Evolutionary conservation across 164 flowering plant genomes (phyloP).

Genomic region (Umbellularia californica): DNA sequence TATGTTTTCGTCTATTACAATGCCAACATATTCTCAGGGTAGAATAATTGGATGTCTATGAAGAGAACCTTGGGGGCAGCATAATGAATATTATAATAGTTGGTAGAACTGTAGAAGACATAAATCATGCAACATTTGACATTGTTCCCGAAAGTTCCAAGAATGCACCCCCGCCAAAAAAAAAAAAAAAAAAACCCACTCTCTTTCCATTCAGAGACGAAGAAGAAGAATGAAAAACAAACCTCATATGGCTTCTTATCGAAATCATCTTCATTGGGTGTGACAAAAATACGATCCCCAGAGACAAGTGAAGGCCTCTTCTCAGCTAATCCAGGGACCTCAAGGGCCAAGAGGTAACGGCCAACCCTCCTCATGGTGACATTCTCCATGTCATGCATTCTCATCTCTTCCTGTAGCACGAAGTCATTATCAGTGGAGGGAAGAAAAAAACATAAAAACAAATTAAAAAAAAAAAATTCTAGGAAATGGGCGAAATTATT

Average conservation of each 20-base stretch:
- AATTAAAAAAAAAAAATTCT: background rate
- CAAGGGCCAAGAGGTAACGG: constrained; percentile 46
- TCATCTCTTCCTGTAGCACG: constrained; percentile 70
- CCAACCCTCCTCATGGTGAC: constrained; percentile 54
- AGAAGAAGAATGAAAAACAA: background rate
- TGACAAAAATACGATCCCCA: constrained; percentile 68
- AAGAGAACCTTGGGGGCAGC: too few species aligned
- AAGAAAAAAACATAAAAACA: background rate
- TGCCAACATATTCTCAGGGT: too few species aligned
- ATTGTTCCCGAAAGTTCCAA: background rate
- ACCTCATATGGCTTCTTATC: constrained; percentile 54
- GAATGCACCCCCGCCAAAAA: too few species aligned
- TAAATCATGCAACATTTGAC: background rate
- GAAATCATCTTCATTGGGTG: constrained; percentile 25
- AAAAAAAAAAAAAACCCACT: background rate
- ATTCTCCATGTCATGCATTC: constrained; percentile 65
- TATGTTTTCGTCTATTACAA: too few species aligned
- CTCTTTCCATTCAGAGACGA: background rate
- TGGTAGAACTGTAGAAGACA: too few species aligned
- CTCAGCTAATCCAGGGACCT: constrained; percentile 93
- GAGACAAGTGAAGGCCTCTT: constrained; percentile 86
- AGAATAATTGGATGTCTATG: too few species aligned
- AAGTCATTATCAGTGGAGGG: constrained; percentile 9
- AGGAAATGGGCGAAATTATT: background rate
- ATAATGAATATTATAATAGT: too few species aligned